Conservation (phyloP, 2,329 filamentous ascomycete species). For the Paecilomyces sp. region DNA sequence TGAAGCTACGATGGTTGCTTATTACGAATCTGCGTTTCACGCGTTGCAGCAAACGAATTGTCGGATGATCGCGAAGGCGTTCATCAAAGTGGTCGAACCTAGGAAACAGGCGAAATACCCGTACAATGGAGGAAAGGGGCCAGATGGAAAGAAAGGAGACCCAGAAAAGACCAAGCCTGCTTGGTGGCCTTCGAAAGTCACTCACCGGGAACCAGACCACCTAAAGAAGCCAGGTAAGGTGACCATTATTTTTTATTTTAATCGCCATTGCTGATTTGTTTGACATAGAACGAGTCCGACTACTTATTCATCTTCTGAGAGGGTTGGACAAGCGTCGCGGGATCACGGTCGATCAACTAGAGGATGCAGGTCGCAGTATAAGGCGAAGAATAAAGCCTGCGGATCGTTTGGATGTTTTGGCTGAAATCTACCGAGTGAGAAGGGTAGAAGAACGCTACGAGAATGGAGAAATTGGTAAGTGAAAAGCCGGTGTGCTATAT, state of each 20-base stretch:
- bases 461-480: constrained; percentile 21
- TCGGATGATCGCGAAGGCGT: constrained; percentile 27
- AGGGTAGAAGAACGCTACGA: constrained; percentile 24
- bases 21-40: constrained; percentile 27
- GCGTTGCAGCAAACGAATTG: constrained; percentile 29
- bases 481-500: background rate
- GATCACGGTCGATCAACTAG: constrained; percentile 24
- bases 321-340: constrained; percentile 25
- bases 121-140: constrained; percentile 26
- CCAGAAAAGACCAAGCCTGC: constrained; percentile 26
- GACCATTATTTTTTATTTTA: background rate
- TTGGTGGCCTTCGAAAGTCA: constrained; percentile 27
- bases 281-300: constrained; percentile 17
- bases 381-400: constrained; percentile 23
- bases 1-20: constrained; percentile 4
- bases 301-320: constrained; percentile 28
- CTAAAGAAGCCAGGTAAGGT: constrained; percentile 22
- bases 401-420: constrained; percentile 21
- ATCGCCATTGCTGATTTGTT: constrained; percentile 1
- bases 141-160: constrained; percentile 23
- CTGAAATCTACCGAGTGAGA: constrained; percentile 28
- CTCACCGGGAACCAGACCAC: constrained; percentile 27
- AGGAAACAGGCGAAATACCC: constrained; percentile 30
- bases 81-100: constrained; percentile 28
- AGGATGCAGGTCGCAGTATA: constrained; percentile 26